Conservation (phyloP, 441 rosid genomes). For the Isatis lusitanica region DNA sequence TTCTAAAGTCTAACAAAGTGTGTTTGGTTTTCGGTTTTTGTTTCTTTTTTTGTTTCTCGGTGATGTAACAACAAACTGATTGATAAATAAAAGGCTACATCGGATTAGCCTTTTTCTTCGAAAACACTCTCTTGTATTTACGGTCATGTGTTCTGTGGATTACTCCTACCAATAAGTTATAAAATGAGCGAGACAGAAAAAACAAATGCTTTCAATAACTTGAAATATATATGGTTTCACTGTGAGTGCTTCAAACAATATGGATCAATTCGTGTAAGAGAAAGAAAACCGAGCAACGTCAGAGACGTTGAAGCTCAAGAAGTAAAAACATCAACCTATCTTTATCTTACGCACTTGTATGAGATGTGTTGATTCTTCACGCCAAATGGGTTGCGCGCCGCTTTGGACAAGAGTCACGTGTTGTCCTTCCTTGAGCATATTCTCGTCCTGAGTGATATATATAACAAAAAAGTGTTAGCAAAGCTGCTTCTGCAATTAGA, state of each 20-base stretch:
- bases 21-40: slow-evolving; percentile 6
- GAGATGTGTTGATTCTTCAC: slow-evolving; percentile 85
- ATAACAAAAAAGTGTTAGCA: background rate
- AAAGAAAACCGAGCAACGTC: background rate
- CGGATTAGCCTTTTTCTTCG: slow-evolving; percentile 26
- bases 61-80: slow-evolving; percentile 38
- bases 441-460: slow-evolving; percentile 51
- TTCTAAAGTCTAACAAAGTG: slow-evolving; percentile 38
- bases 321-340: slow-evolving; percentile 43
- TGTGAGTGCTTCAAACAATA: slow-evolving; percentile 15
- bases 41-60: slow-evolving; percentile 3
- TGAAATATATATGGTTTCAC: slow-evolving; percentile 7
- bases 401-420: slow-evolving; percentile 87
- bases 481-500: background rate
- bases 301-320: slow-evolving; percentile 10
- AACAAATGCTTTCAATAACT: slow-evolving; percentile 20
- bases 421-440: slow-evolving; percentile 65
- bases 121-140: slow-evolving; percentile 1
- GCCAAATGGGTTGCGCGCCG: slow-evolving; percentile 94
- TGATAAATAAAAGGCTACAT: slow-evolving; percentile 31
- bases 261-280: slow-evolving; percentile 15
- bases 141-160: background rate
- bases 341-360: slow-evolving; percentile 85
- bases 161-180: slow-evolving; percentile 5
- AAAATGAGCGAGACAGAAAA: slow-evolving; percentile 17